A percentile compares a stretch with the other conserved stretches of the same genome.
Conservation (phyloP, 805 yeast genomes). For the Starmerella davenportii region DNA sequence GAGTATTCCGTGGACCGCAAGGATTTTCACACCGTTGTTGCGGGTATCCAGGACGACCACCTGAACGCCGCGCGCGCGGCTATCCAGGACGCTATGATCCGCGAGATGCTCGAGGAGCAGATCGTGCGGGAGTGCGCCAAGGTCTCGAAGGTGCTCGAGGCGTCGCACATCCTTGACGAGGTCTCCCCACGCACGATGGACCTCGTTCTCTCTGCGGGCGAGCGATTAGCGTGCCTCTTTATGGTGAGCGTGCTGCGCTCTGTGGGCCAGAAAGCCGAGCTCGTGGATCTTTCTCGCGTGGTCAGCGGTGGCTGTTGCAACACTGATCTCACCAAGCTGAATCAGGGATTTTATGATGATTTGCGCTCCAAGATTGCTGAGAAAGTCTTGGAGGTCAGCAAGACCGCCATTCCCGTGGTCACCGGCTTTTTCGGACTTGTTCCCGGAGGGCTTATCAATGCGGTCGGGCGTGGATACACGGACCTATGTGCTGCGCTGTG, state of each 20-base stretch:
- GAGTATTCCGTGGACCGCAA: slow-evolving; percentile 29
- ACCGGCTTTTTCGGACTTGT: slow-evolving; percentile 92
- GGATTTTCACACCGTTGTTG: slow-evolving; percentile 36
- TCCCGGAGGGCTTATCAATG: slow-evolving; percentile 86
- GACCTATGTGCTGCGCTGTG: slow-evolving; percentile 93
- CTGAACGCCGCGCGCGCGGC: slow-evolving; percentile 44
- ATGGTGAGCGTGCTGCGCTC: slow-evolving; percentile 76
- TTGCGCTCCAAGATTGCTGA: slow-evolving; percentile 35
- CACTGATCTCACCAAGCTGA: slow-evolving; percentile 34
- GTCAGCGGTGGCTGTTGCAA: slow-evolving; percentile 24
- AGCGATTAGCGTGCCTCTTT: slow-evolving; percentile 74
- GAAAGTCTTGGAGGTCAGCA: slow-evolving; percentile 22
- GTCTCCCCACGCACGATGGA: slow-evolving; percentile 77
- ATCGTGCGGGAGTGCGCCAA: slow-evolving; percentile 49
- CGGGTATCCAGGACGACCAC: slow-evolving; percentile 65
- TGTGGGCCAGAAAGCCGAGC: slow-evolving; percentile 57
- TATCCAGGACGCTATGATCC: slow-evolving; percentile 33
- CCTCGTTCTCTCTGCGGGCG: slow-evolving; percentile 82
- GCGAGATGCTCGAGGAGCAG: slow-evolving; percentile 36
- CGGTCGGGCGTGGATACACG: slow-evolving; percentile 95
- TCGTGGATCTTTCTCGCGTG: slow-evolving; percentile 59
- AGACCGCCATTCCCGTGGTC: slow-evolving; percentile 54
- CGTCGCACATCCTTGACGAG: slow-evolving; percentile 83
- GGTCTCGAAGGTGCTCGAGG: slow-evolving; percentile 55
- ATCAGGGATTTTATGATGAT: slow-evolving; percentile 40